Evolutionary conservation across 1,139 yeast genomes (phyloP), one percentile per base, ranked within the genome.

Genomic region (Diutina mesorugosa): DNA sequence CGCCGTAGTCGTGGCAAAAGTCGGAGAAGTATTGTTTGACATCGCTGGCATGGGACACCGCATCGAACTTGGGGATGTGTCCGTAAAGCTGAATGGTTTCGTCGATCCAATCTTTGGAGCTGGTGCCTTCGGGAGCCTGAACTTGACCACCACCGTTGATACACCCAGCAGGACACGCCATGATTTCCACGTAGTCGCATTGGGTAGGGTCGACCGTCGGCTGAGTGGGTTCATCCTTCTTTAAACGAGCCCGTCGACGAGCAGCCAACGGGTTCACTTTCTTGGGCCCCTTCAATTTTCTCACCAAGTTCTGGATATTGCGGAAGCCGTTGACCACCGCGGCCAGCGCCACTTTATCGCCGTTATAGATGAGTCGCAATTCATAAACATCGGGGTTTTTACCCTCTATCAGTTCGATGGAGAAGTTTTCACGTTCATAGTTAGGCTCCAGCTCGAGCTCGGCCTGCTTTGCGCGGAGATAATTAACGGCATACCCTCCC

Each of bases 111-210:
- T 71, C 74, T 60, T 76, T 78, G 48, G 72, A 73, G 10, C 61
- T 55, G 2, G 65, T 70, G 6, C 63, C 64, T 1, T 59, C 57
- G 0, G 87, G 83, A 45, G 79, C 73, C 26, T 79, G 75, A 47
- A 88, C 84, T 65, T 90, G 93, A 0, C 99, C 99, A 18, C 99
- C 98, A 8, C 99, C 99, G 65, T 93, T 93, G 58, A 91, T 87
- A 66, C 99, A 93, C 1, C 99, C 99, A 47, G 89, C 90, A 3
- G 99, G 99, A 68, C 99, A 93, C 1, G 99, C 99, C 97, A 90
- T 91, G 46, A 93, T 87, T 65, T 93, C 99, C 5, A 93, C 90
- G 64, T 87, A 89, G 61, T 90, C 95, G 64, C 89, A 85, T 54
- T 74, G 77, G 21, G 80, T 70, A 0, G 93, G 85, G 61, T 87